These are phyloP conservation scores for Dalechampia spathulata DNA, from an alignment of 441 rosid genomes.

Conservation along the genomic window DNA sequence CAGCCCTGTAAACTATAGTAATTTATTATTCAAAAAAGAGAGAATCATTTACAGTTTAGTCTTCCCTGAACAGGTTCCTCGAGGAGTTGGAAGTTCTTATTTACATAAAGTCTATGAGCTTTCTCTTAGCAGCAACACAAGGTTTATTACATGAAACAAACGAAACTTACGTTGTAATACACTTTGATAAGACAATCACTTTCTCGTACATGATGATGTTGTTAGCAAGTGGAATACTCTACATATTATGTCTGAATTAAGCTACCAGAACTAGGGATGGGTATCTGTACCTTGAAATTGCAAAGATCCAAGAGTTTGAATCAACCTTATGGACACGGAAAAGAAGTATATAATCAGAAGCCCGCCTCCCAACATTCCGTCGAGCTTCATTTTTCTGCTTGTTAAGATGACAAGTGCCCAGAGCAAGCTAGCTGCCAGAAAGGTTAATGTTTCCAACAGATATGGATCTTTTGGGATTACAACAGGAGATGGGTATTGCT, in stretches of 20 bases:
- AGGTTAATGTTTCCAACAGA: conserved; percentile 64
- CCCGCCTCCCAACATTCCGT: conserved; percentile 57
- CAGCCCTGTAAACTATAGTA: too few relatives aligned
- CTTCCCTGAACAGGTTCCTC: too few relatives aligned
- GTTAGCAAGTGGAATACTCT: not conserved
- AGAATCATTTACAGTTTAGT: too few relatives aligned
- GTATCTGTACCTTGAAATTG: not conserved
- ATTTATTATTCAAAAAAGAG: too few relatives aligned
- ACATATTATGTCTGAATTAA: not conserved
- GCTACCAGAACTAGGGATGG: not conserved
- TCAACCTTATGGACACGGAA: conserved; percentile 50
- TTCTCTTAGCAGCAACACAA: not conserved
- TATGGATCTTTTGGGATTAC: conserved; percentile 40
- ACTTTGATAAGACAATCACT: too few relatives aligned
- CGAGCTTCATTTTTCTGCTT: conserved; percentile 59
- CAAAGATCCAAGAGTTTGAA: conserved; percentile 38
- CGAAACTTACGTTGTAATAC: not conserved
- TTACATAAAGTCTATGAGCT: too few relatives aligned
- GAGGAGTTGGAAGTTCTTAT: too few relatives aligned
- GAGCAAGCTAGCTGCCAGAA: conserved; percentile 52
- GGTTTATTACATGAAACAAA: not conserved
- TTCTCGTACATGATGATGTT: not conserved
- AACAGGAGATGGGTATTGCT: conserved; percentile 41
- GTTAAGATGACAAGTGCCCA: conserved; percentile 74
- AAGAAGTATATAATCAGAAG: conserved; percentile 47